Evolutionary conservation across 148 eudicot species (phyloP).

Genomic region (Silene uniflora): DNA sequence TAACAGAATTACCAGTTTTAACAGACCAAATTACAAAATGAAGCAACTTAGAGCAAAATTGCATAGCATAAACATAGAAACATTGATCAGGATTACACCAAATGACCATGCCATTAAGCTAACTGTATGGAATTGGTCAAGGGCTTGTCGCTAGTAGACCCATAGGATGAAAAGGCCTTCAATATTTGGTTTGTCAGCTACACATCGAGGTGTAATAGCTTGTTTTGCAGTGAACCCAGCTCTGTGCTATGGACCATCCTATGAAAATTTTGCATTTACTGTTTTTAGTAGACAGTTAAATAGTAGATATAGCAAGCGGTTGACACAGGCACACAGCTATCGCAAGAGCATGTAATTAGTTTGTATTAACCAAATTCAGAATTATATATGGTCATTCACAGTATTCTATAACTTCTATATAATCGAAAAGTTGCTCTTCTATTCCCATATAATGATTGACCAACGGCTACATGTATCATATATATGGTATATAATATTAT

Average conservation of each 20-base stretch:
- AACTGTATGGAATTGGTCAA: conserved; percentile 23
- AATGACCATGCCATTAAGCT: too few relatives aligned
- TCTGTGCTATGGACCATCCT: conserved; percentile 75
- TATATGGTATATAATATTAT: too few relatives aligned
- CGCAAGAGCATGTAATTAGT: too few relatives aligned
- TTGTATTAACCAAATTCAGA: neutral
- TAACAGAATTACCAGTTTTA: too few relatives aligned
- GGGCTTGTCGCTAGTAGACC: conserved; percentile 24
- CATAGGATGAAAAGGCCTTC: conserved; percentile 30
- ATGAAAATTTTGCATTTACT: conserved; percentile 3
- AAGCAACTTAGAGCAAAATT: too few relatives aligned
- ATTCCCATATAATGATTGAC: neutral
- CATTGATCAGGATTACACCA: too few relatives aligned
- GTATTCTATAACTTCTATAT: neutral
- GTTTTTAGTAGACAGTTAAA: neutral
- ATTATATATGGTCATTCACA: neutral
- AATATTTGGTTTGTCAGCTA: conserved; percentile 27
- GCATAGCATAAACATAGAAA: too few relatives aligned
- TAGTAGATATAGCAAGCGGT: neutral
- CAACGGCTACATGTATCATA: too few relatives aligned
- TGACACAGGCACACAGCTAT: too few relatives aligned
- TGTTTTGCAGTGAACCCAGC: conserved; percentile 23
- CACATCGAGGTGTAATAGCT: conserved; percentile 23
- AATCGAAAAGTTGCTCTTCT: neutral
- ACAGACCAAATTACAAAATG: too few relatives aligned